phyloP scores from a whole-genome alignment of 345 rosid genomes.

The Populus davidiana region DNA sequence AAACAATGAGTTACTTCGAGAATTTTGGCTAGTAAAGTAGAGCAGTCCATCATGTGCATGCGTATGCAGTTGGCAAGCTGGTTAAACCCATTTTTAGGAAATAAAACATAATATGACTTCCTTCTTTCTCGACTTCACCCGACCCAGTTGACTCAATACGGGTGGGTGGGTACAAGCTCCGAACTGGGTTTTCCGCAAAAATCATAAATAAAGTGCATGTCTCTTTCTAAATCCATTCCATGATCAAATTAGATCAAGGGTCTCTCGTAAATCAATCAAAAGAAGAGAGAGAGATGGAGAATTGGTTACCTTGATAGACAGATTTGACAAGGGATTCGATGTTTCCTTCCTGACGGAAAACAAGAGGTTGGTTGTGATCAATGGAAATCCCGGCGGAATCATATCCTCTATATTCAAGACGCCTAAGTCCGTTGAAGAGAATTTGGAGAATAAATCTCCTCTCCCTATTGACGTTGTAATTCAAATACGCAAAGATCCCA shows the following conservation, averaged over 20 bases:
- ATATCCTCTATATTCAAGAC: constrained; percentile 94
- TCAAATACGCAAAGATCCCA: constrained; percentile 92
- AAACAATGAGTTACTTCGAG: not conserved
- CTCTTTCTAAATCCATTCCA: no score
- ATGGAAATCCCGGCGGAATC: constrained; percentile 93
- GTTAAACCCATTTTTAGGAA: not conserved
- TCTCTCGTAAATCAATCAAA: no score
- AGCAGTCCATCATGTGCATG: no score
- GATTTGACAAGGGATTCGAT: constrained; percentile 94
- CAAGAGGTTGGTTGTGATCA: constrained; percentile 52
- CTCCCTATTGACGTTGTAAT: constrained; percentile 64
- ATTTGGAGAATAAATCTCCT: constrained; percentile 77
- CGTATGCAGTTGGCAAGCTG: not conserved
- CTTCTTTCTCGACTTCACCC: not conserved
- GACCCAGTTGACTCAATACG: not conserved
- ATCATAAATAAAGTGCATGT: no score
- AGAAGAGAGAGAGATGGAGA: not conserved
- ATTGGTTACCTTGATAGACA: constrained; percentile 60
- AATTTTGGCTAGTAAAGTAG: no score
- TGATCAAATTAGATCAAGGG: not conserved
- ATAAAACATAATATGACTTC: no score
- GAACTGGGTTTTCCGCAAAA: no score
- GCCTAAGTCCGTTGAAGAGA: constrained; percentile 92
- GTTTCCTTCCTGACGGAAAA: constrained; percentile 89
- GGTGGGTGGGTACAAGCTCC: not conserved